These are phyloP conservation scores for Pseudomassariella vexata DNA, from an alignment of 2,329 filamentous ascomycete genomes.

Conservation along the genomic window DNA sequence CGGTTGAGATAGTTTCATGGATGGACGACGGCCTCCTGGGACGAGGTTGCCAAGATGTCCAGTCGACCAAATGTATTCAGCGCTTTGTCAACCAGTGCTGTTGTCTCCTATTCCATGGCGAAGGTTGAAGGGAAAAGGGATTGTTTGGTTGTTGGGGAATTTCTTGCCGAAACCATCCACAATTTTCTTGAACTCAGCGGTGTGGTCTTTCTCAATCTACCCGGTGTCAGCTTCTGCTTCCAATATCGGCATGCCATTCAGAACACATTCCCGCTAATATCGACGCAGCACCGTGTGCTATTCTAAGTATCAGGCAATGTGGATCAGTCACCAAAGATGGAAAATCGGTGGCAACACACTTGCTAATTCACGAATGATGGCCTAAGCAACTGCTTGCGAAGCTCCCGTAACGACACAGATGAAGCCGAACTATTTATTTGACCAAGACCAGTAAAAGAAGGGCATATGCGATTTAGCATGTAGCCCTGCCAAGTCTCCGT, in stretches of 20 bases:
- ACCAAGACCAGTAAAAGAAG: conserved; percentile 3
- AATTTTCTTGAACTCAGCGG: conserved; percentile 32
- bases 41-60: conserved; percentile 60
- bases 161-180: conserved; percentile 33
- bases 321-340: neutral
- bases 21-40: no score
- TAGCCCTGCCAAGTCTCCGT: conserved; percentile 20
- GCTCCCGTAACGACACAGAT: conserved; percentile 60
- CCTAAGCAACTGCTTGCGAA: conserved; percentile 53
- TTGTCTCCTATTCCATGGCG: conserved; percentile 55
- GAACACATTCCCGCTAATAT: no score
- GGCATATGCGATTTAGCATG: neutral
- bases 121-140: conserved; percentile 54
- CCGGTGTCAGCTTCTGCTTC: conserved; percentile 11
- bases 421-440: conserved; percentile 60
- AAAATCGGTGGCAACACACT: conserved; percentile 26
- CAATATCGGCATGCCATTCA: no score
- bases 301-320: conserved; percentile 10
- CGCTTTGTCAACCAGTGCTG: conserved; percentile 56
- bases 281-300: conserved; percentile 58
- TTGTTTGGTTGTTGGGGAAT: conserved; percentile 52
- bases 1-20: conserved; percentile 46
- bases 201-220: conserved; percentile 41
- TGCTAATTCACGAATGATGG: conserved; percentile 54
- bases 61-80: conserved; percentile 54